Conservation (phyloP, 2,329 filamentous ascomycete species). For the Xylaria multiplex region DNA sequence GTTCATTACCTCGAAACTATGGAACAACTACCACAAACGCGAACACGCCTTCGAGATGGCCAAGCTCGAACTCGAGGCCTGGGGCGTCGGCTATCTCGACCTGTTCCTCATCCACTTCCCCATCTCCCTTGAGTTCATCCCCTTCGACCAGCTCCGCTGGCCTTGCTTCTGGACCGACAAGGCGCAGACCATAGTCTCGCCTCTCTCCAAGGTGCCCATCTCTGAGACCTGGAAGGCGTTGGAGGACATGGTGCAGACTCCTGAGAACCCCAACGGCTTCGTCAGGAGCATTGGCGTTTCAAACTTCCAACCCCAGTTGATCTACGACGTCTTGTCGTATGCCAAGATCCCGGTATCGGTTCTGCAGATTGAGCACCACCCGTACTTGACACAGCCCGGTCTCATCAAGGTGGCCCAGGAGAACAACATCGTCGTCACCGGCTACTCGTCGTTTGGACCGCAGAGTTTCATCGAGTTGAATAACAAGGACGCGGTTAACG, state of each 20-base stretch:
- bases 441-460: constrained; percentile 72
- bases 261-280: constrained; percentile 66
- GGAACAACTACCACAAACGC: constrained; percentile 71
- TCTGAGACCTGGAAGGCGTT: constrained; percentile 85
- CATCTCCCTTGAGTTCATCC: constrained; percentile 56
- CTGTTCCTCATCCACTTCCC: constrained; percentile 75
- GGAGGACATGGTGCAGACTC: constrained; percentile 74
- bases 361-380: constrained; percentile 90
- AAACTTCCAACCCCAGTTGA: constrained; percentile 81
- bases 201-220: constrained; percentile 72
- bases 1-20: constrained; percentile 74
- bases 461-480: constrained; percentile 53
- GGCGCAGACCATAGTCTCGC: constrained; percentile 57
- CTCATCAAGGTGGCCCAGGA: constrained; percentile 66
- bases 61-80: constrained; percentile 68
- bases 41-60: constrained; percentile 71
- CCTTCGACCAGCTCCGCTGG: constrained; percentile 53
- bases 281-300: constrained; percentile 80
- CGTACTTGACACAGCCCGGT: constrained; percentile 70
- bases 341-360: constrained; percentile 78
- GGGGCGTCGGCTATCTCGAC: constrained; percentile 74
- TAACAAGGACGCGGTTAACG: constrained; percentile 41
- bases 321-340: constrained; percentile 83
- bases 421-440: constrained; percentile 67
- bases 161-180: constrained; percentile 56